These are phyloP conservation scores for Limnanthes douglasii DNA, from an alignment of 345 rosid genomes.

Conservation along the genomic window DNA sequence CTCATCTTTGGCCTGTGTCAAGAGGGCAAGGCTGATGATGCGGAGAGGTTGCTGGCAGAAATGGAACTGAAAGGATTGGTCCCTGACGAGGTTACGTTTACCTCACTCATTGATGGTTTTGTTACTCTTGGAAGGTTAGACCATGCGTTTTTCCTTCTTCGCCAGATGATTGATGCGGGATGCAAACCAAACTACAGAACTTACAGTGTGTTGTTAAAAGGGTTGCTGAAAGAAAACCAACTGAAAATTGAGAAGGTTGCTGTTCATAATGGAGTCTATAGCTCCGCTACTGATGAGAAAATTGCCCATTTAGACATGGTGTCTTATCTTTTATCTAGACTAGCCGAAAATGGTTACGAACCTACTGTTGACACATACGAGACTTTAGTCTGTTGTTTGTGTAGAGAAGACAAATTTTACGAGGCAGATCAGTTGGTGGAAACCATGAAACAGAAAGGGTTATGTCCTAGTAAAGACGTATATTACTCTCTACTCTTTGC, in stretches of 20 bases:
- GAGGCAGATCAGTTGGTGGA: conserved; percentile 34
- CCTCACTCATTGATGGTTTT: conserved; percentile 41
- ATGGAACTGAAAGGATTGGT: conserved; percentile 28
- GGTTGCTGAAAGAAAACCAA: conserved; percentile 29
- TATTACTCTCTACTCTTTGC: conserved; percentile 25
- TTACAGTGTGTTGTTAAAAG: conserved; percentile 34
- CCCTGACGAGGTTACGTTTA: conserved; percentile 36
- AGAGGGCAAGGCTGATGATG: conserved; percentile 33
- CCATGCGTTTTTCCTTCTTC: conserved; percentile 34
- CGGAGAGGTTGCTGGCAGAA: conserved; percentile 36
- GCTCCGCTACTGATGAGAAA: conserved; percentile 15
- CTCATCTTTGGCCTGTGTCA: conserved; percentile 47
- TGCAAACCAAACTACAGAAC: conserved; percentile 46
- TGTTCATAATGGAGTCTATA: conserved; percentile 21
- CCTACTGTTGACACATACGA: conserved; percentile 21
- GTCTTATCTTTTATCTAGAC: conserved; percentile 22
- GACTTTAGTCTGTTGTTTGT: conserved; percentile 29
- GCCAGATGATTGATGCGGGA: conserved; percentile 25
- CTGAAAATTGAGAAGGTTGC: conserved; percentile 21
- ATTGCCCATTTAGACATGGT: conserved; percentile 13
- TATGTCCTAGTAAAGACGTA: conserved; percentile 22
- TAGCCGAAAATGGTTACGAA: conserved; percentile 33
- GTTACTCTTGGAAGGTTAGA: conserved; percentile 36
- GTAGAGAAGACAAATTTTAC: conserved; percentile 29
- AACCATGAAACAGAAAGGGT: conserved; percentile 31